Evolutionary conservation across 306 rosid genomes (phyloP).

Genomic region (Cucurbita ficifolia): DNA sequence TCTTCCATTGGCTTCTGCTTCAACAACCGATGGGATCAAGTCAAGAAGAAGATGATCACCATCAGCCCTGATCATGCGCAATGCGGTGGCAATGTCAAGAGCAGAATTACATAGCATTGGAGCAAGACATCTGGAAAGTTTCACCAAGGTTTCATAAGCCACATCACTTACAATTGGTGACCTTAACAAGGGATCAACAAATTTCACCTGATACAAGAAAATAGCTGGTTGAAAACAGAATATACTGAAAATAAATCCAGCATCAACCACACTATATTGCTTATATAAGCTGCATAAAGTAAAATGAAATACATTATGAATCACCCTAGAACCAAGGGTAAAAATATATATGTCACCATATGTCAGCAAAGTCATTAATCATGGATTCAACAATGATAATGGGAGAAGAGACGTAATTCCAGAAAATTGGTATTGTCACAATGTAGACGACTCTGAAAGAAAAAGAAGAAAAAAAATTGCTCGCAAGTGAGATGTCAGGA

Average conservation of each 20-base stretch:
- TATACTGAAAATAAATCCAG: not conserved
- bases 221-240: not conserved
- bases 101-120: slow-evolving; percentile 86
- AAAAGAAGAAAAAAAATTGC: not conserved
- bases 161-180: slow-evolving; percentile 72
- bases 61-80: slow-evolving; percentile 63
- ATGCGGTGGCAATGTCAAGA: slow-evolving; percentile 78
- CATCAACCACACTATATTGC: not conserved
- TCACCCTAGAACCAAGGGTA: not conserved
- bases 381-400: not conserved
- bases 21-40: slow-evolving; percentile 33
- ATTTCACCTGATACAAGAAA: slow-evolving; percentile 51
- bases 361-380: not conserved
- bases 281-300: not conserved
- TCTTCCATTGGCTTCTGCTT: slow-evolving; percentile 40
- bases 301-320: not conserved
- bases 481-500: not conserved
- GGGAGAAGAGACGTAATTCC: not conserved
- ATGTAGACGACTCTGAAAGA: not conserved
- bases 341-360: no score
- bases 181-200: slow-evolving; percentile 72
- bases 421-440: not conserved
- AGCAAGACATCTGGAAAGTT: slow-evolving; percentile 75
- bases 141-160: slow-evolving; percentile 79
- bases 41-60: slow-evolving; percentile 53